Percentiles rank a stretch among this genome's conserved stretches.
phyloP scores from a whole-genome alignment of 306 rosid genomes.

The Fragaria vesca region DNA sequence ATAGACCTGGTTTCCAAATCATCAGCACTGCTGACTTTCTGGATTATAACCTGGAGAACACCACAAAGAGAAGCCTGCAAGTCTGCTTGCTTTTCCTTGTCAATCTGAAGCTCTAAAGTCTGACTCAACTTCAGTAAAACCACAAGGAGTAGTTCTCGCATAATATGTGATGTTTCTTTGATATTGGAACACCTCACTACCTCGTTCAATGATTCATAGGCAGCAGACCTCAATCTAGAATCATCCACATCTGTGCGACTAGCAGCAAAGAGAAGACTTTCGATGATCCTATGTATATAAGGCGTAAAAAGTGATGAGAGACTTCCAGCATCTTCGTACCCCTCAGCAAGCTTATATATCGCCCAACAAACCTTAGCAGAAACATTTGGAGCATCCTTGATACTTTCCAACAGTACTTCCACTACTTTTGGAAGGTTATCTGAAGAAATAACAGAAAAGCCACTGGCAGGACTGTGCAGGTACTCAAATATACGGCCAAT shows the following conservation, averaged over 20 bases:
- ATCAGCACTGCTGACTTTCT: slow-evolving; percentile 32
- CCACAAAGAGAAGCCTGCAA: slow-evolving; percentile 43
- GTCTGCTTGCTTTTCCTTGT: slow-evolving; percentile 42
- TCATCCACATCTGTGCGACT: slow-evolving; percentile 40
- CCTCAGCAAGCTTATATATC: slow-evolving; percentile 35
- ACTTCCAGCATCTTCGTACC: slow-evolving; percentile 31
- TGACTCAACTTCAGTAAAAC: slow-evolving; percentile 34
- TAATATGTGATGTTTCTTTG: slow-evolving; percentile 25
- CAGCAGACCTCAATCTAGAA: slow-evolving; percentile 33
- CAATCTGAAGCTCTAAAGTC: slow-evolving; percentile 37
- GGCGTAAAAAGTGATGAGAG: slow-evolving; percentile 35
- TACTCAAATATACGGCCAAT: slow-evolving; percentile 38
- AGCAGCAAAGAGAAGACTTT: slow-evolving; percentile 31
- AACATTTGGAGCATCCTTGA: slow-evolving; percentile 33
- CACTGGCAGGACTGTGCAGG: slow-evolving; percentile 32
- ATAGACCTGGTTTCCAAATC: slow-evolving; percentile 18
- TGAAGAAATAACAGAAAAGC: slow-evolving; percentile 30
- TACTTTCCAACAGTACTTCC: slow-evolving; percentile 34
- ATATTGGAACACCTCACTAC: slow-evolving; percentile 37
- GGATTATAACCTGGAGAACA: slow-evolving; percentile 42
- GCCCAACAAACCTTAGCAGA: slow-evolving; percentile 43
- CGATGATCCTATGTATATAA: slow-evolving; percentile 25
- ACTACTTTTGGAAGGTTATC: slow-evolving; percentile 29
- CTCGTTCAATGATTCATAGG: slow-evolving; percentile 42
- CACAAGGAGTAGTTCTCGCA: slow-evolving; percentile 34